phyloP scores from a whole-genome alignment of 208 protist species.

The Trichomonas vaginalis region DNA sequence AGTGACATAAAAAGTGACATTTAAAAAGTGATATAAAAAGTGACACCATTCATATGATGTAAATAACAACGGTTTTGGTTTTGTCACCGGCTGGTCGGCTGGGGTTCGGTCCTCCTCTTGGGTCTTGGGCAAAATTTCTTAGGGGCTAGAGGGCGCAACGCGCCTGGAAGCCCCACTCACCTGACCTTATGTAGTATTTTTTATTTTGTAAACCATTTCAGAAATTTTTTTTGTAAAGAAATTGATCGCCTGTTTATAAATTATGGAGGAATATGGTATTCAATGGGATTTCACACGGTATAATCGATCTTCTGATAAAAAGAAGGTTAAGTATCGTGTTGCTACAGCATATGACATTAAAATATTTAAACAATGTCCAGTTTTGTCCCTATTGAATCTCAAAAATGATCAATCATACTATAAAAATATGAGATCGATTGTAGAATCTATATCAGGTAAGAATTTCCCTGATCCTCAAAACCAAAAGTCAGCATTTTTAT shows the following conservation, averaged over 20 bases:
- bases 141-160: too few species aligned
- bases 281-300: not conserved
- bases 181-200: not conserved
- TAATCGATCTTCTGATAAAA: not conserved
- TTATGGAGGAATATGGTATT: not conserved
- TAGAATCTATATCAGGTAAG: not conserved
- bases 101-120: too few species aligned
- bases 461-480: not conserved
- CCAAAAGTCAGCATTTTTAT: not conserved
- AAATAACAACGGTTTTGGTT: too few species aligned
- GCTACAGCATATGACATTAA: not conserved
- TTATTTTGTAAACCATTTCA: not conserved
- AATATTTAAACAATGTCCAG: not conserved
- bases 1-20: too few species aligned
- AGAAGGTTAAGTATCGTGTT: not conserved
- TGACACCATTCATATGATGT: too few species aligned
- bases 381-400: not conserved
- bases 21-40: not conserved
- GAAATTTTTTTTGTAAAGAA: not conserved
- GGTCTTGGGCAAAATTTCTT: too few species aligned
- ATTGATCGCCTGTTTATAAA: not conserved
- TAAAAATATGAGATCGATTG: not conserved
- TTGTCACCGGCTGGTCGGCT: too few species aligned
- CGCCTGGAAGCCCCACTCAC: too few species aligned
- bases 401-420: not conserved